Base-by-base conservation (phyloP, 208 protist species). In the Strigomonas culicis region DNA sequence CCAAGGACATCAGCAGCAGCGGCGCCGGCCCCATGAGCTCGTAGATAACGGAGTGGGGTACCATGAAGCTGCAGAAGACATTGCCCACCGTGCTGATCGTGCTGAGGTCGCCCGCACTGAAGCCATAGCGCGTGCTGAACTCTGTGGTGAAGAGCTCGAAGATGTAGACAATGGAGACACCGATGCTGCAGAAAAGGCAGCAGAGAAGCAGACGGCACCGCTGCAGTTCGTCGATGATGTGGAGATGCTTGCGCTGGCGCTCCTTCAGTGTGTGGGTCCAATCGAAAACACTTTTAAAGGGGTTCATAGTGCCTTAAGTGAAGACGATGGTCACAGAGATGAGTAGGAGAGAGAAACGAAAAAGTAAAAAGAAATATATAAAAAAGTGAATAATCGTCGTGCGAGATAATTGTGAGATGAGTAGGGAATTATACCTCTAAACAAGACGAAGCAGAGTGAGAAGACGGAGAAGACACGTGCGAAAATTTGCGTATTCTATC, bases 71-170 rank as follows among this genome's bases (percentile, higher is more conserved):
- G 59, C 79, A 86, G 74, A 88, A 82, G 25, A 80, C 82, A 4
- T 80, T 59, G 28, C 82, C 79, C 19, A 86, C 79, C 0, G 82
- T 86, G 66, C 82, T 88, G 70, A 88, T 82, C 21, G 82, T 88
- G 25, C 78, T 84, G 25, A 82, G 70, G 50, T 92, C 77, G 43
- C 85, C 82, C 30, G 70, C 78, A 66, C 70, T 75, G 53, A 88
- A 71, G 63, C 66, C 41, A 55, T 74, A 88, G 43, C 68, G 64
- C 2, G 27, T 56, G 49, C 66, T 61, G 44, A 88, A 80, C 50
- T 84, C 65, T 0, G 68, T 65, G 19, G 79, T 84, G 66, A 90
- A 86, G 27, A 90, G 68, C 39, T 86, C 83, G 10, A 84, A 90
- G 43, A 72, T 75, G 67, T 84, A 90, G 13, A 86, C 66, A 28